Evolutionary conservation across 495 filamentous ascomycete genomes (phyloP).

Genomic region (Penicillium taxi): DNA sequence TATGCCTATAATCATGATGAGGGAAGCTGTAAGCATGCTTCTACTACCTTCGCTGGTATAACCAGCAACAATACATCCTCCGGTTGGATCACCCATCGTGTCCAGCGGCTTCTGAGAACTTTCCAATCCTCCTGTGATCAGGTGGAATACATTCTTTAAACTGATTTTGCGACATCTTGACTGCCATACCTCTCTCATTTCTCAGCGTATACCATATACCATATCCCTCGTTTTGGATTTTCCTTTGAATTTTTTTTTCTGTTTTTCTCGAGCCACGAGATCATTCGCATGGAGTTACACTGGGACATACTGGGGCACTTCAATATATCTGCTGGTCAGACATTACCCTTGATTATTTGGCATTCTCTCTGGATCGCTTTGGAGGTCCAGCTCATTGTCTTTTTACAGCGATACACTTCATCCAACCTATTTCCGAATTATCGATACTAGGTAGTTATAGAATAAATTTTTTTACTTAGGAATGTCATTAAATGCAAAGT

Average conservation of each 20-base stretch:
- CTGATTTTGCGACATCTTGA: too few species aligned
- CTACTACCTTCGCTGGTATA: slow-evolving; percentile 21
- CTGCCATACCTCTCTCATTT: background rate
- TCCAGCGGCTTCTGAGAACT: slow-evolving; percentile 18
- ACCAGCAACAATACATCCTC: slow-evolving; percentile 19
- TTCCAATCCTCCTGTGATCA: slow-evolving; percentile 23
- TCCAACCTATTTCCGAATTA: too few species aligned
- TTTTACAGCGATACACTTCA: too few species aligned
- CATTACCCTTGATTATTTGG: background rate
- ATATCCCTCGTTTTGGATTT: slow-evolving; percentile 11
- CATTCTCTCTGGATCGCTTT: too few species aligned
- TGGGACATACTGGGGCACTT: slow-evolving; percentile 3
- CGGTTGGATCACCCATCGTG: slow-evolving; percentile 25
- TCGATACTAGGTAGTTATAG: too few species aligned
- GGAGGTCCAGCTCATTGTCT: too few species aligned
- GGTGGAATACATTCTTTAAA: slow-evolving; percentile 22
- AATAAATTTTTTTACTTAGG: too few species aligned
- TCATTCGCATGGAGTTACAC: slow-evolving; percentile 19
- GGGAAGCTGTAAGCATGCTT: slow-evolving; percentile 25
- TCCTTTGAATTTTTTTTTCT: too few species aligned
- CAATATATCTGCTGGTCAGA: slow-evolving; percentile 13
- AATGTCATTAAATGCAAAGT: too few species aligned
- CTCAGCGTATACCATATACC: slow-evolving; percentile 2
- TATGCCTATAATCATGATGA: slow-evolving; percentile 29
- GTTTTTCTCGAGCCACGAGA: slow-evolving; percentile 1